Percentiles rank a stretch among this genome's conserved stretches.
phyloP scores from a whole-genome alignment of 1,284 basidiomycete species.

The Grifola frondosa region DNA sequence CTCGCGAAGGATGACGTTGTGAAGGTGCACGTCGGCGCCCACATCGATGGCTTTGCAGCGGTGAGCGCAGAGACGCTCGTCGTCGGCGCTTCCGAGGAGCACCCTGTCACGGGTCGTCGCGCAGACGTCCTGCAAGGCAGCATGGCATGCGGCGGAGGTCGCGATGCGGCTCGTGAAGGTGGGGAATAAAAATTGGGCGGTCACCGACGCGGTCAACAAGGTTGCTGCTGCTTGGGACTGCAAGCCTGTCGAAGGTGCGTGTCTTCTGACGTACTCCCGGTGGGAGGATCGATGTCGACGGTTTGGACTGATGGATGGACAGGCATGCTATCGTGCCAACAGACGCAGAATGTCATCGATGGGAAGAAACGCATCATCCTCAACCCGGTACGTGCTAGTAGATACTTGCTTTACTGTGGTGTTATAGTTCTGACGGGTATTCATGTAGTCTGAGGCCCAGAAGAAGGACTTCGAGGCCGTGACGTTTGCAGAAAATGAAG shows the following conservation, averaged over 20 bases:
- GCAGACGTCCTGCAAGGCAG: constrained; percentile 94
- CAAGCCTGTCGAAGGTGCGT: constrained; percentile 86
- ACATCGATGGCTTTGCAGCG: constrained; percentile 93
- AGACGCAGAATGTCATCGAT: constrained; percentile 92
- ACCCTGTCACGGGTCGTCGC: constrained; percentile 79
- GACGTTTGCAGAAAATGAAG: constrained; percentile 91
- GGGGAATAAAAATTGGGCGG: constrained; percentile 92
- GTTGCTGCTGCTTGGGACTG: constrained; percentile 75
- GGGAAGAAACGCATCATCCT: constrained; percentile 96
- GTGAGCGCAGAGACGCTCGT: constrained; percentile 91
- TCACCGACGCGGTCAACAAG: constrained; percentile 85
- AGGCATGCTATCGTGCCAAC: constrained; percentile 92
- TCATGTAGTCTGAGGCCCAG: constrained; percentile 59
- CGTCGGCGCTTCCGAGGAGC: constrained; percentile 71
- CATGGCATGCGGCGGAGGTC: constrained; percentile 89
- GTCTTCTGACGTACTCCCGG: neutral
- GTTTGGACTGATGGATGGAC: constrained; percentile 3
- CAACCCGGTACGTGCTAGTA: constrained; percentile 70
- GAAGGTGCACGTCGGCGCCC: constrained; percentile 93
- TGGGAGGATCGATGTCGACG: neutral
- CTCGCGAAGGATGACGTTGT: constrained; percentile 92
- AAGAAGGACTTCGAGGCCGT: constrained; percentile 82
- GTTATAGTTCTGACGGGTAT: neutral
- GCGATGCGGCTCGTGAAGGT: constrained; percentile 87
- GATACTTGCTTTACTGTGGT: neutral